Evolutionary conservation across 2,329 filamentous ascomycete genomes (phyloP).

Genomic region (Fusarium papillatum): DNA sequence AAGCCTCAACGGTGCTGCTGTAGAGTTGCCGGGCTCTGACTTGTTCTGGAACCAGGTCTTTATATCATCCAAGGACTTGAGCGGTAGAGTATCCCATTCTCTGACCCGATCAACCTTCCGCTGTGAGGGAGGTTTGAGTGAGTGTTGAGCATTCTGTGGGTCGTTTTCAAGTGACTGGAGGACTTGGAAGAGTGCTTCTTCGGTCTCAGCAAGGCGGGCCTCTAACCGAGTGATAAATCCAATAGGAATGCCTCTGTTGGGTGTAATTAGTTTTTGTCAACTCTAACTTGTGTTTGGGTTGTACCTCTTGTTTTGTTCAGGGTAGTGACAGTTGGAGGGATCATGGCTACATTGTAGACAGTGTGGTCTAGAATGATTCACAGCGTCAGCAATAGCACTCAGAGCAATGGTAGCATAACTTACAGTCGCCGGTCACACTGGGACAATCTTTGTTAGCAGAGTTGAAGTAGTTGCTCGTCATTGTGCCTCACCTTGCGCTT

Average conservation of each 20-base stretch:
- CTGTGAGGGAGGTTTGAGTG: slow-evolving; percentile 23
- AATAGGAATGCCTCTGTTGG: slow-evolving; percentile 48
- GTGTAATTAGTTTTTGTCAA: not conserved
- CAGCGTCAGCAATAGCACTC: not conserved
- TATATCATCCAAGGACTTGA: slow-evolving; percentile 32
- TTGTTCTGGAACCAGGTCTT: slow-evolving; percentile 38
- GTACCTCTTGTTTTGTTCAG: slow-evolving; percentile 51
- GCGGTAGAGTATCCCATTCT: slow-evolving; percentile 46
- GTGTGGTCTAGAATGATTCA: slow-evolving; percentile 36
- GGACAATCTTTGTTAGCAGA: not conserved
- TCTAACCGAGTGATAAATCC: slow-evolving; percentile 56
- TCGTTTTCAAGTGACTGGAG: slow-evolving; percentile 29
- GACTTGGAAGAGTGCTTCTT: slow-evolving; percentile 44
- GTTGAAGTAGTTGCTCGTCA: not conserved
- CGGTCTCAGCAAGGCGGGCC: slow-evolving; percentile 50
- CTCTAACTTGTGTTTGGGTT: not conserved
- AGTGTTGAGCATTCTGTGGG: not conserved
- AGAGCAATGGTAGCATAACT: not conserved
- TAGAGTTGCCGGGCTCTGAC: not conserved
- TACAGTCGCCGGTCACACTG: slow-evolving; percentile 41
- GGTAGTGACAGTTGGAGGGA: slow-evolving; percentile 48
- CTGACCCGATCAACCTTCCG: slow-evolving; percentile 45
- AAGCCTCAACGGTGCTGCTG: not conserved
- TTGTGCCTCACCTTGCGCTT: slow-evolving; percentile 46
- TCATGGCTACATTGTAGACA: slow-evolving; percentile 48